Evolutionary conservation across 352 stramenopile species (phyloP), one percentile per base, ranked within the genome.

Genomic region (Globisporangium viniferum): DNA sequence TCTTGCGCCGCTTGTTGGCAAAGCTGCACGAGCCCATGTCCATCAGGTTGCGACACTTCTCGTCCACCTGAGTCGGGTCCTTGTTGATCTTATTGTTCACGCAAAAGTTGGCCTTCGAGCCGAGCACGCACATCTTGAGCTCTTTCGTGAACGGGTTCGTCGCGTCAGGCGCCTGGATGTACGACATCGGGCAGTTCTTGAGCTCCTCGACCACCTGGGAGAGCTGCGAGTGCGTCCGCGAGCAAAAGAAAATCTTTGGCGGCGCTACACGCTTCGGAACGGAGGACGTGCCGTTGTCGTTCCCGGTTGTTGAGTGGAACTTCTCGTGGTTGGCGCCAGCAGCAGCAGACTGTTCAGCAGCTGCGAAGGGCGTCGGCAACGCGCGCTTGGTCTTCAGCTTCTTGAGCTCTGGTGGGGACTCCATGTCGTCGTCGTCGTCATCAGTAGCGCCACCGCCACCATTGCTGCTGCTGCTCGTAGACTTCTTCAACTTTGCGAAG

Each of bases 151-250:
- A 83, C 51, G 67, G 82, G 67, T 73, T 79, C 64, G 67, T 67
- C 46, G 46, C 35, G 56, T 90, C 75, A 3, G 74, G 79, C 15
- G 68, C 78, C 51, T 73, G 62, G 1, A 93, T 58, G 67, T 92
- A 92, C 33, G 82, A 85, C 63, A 77, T 60, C 20, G 85, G 84
- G 55, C 82, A 93, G 65, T 77, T 88, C 75, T 92, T 93, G 27
- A 95, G 73, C 73, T 95, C 86, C 18, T 91, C 77, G 12, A 92
- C 75, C 27, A 94, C 86, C 73, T 96, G 89, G 18, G 88, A 73
- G 15, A 96, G 58, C 70, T 96, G 88, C 60, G 88, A 95, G 63
- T 96, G 89, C 44, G 89, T 96, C 0, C 89, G 84, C n/a, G 89
- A 96, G 67, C 86, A 94, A 58, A 95, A 96, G 70, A 85, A 95